A percentile compares a stretch with the other conserved stretches of the same genome.
phyloP scores from a whole-genome alignment of 2,329 filamentous ascomycete species.

The Aotearoamyces nothofagi region DNA sequence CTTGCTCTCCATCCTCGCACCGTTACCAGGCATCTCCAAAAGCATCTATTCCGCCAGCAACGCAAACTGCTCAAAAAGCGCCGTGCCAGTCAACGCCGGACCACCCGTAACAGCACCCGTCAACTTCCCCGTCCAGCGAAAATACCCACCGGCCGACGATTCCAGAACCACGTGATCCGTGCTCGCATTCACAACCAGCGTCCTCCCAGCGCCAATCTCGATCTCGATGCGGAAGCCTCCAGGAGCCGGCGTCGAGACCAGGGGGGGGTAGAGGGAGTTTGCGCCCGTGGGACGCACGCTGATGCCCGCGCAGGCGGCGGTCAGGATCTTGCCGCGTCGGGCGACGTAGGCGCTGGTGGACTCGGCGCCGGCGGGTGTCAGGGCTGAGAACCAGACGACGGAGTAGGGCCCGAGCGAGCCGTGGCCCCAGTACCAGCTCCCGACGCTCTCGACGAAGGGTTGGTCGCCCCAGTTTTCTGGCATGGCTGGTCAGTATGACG shows the following conservation, averaged over 20 bases:
- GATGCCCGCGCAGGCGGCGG: constrained; percentile 14
- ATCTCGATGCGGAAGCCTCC: not conserved
- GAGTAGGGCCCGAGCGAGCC: constrained; percentile 25
- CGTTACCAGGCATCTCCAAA: too few relatives aligned
- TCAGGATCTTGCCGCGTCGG: constrained; percentile 14
- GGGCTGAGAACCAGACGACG: constrained; percentile 27
- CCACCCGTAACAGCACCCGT: not conserved
- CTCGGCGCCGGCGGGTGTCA: constrained; percentile 14
- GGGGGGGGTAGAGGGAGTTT: constrained; percentile 8
- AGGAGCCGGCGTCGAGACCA: not conserved
- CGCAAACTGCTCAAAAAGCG: not conserved
- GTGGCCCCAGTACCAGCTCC: constrained; percentile 30
- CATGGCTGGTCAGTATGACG: not conserved
- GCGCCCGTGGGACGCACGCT: constrained; percentile 8
- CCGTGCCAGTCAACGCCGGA: not conserved
- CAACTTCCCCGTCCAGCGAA: not conserved
- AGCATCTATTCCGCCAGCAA: too few relatives aligned
- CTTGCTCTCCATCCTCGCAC: too few relatives aligned
- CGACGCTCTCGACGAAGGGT: constrained; percentile 19
- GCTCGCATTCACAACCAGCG: not conserved
- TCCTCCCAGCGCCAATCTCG: not conserved
- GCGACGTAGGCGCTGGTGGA: constrained; percentile 18
- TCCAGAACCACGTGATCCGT: not conserved
- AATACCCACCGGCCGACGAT: not conserved
- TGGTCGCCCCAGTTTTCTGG: constrained; percentile 26